Percentiles rank a stretch among this genome's conserved stretches.
Evolutionary conservation across 192 early-diverging fungal species (phyloP).

Genomic region (Backusella tuberculispora): DNA sequence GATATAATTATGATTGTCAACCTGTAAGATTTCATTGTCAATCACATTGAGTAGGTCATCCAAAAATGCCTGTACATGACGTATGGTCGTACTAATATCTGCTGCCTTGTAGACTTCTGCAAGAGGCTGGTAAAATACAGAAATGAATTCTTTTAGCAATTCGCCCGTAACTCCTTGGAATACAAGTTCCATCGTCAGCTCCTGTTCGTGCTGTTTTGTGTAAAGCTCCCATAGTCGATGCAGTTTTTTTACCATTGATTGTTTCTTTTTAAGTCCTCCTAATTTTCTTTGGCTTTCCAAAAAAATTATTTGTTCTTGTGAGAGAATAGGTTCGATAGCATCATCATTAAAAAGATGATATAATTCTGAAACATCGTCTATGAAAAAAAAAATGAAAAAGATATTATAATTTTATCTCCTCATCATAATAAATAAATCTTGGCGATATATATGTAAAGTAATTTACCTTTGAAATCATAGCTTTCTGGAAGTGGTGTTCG

Average conservation of each 20-base stretch:
- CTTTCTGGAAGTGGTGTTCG: slow-evolving; percentile 6
- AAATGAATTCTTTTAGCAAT: slow-evolving; percentile 51
- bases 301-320: background rate
- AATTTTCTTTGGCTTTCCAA: background rate
- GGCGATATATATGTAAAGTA: no score
- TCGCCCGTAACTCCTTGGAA: slow-evolving; percentile 55
- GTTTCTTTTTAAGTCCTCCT: background rate
- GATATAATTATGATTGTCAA: slow-evolving; percentile 26
- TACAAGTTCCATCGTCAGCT: slow-evolving; percentile 50
- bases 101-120: slow-evolving; percentile 59
- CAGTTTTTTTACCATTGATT: slow-evolving; percentile 23
- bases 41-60: slow-evolving; percentile 58
- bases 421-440: no score
- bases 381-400: background rate
- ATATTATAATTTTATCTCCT: background rate
- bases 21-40: slow-evolving; percentile 24
- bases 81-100: slow-evolving; percentile 53
- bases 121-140: slow-evolving; percentile 60
- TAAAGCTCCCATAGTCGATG: slow-evolving; percentile 52
- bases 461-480: background rate
- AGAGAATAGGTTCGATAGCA: background rate
- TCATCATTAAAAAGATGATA: background rate
- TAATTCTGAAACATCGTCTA: slow-evolving; percentile 7
- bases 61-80: slow-evolving; percentile 50
- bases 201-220: slow-evolving; percentile 52